Base-by-base conservation (phyloP, 1,284 basidiomycete species). In the Pyrrhoderma noxium region DNA sequence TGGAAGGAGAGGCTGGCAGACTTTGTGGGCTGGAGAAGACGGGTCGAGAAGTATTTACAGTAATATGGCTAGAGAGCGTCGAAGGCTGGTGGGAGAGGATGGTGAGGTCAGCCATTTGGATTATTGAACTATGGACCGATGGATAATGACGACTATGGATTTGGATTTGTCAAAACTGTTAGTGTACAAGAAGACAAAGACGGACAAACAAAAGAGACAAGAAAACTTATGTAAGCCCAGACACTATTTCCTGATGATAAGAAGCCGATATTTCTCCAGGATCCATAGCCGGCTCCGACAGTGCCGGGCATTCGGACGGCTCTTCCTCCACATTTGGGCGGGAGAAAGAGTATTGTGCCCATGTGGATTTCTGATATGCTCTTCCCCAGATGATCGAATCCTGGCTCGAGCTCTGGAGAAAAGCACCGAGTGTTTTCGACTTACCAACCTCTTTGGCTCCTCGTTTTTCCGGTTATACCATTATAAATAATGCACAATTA, bases 31-130 rank as follows among this genome's bases (percentile, higher is more conserved):
- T 31, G 27, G 27, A 31, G 27, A 31, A 31, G 27, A 11, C 27
- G 11, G 27, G 27, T 5, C 27, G 27, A 11, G 11, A 5, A 5
- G 27, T 31, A 25, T 51, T 43, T 41, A 27, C 35, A n/a, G 37
- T 31, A 9, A 8, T 25, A 13, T 37, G n/a, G 11, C 7, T 11
- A 31, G 27, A 31, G 27, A 31, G 27, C 11, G 27, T 31, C 27
- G 51, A 38, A 27, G 49, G 45, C 22, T 55, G 53, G 22, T 45
- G 49, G 4, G 42, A 38, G 37, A 56, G 54, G 27, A 56, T 49
- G 9, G 54, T 56, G 27, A 56, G 44, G 40, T 56, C 54, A 11
- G 54, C 46, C 54, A 56, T 56, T 35, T n/a, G n/a, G n/a, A n/a
- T n/a, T n/a, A n/a, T n/a, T 22, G 16, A 34, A 36, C 27, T 18